phyloP scores from a whole-genome alignment of 2,329 filamentous ascomycete genomes.

The Daldinia eschscholtzii region DNA sequence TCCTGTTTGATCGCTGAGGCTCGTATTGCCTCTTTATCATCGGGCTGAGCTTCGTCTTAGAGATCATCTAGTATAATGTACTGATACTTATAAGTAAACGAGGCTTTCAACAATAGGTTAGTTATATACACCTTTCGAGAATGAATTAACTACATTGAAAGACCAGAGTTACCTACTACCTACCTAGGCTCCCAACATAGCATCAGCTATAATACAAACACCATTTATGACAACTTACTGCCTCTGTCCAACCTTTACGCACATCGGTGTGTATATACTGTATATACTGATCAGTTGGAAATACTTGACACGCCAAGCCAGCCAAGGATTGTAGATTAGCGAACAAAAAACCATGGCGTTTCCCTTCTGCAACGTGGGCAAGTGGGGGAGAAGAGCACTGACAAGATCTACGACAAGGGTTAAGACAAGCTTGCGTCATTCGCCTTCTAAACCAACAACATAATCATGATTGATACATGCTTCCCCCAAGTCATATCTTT shows the following conservation, averaged over 20 bases:
- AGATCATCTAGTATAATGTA: too few species aligned
- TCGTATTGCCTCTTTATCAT: neutral
- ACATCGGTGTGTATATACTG: too few species aligned
- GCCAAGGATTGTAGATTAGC: slow-evolving; percentile 28
- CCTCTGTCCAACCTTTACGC: too few species aligned
- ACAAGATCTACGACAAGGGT: slow-evolving; percentile 37
- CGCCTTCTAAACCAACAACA: slow-evolving; percentile 17
- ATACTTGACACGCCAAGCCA: neutral
- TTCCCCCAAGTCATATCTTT: slow-evolving; percentile 1
- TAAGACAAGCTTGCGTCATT: slow-evolving; percentile 36
- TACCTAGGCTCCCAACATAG: neutral
- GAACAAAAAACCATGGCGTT: slow-evolving; percentile 23
- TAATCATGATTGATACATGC: slow-evolving; percentile 20
- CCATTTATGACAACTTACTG: too few species aligned
- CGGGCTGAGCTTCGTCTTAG: neutral
- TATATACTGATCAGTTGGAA: too few species aligned
- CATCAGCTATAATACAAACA: too few species aligned
- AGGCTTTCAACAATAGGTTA: neutral
- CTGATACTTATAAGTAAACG: neutral
- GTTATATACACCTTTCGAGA: neutral
- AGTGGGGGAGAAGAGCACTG: slow-evolving; percentile 32
- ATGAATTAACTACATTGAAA: neutral
- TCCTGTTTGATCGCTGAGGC: slow-evolving; percentile 10
- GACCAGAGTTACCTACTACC: neutral
- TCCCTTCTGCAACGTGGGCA: slow-evolving; percentile 22